Evolutionary conservation across 306 rosid genomes (phyloP).

Genomic region (Arachis hypogaea): DNA sequence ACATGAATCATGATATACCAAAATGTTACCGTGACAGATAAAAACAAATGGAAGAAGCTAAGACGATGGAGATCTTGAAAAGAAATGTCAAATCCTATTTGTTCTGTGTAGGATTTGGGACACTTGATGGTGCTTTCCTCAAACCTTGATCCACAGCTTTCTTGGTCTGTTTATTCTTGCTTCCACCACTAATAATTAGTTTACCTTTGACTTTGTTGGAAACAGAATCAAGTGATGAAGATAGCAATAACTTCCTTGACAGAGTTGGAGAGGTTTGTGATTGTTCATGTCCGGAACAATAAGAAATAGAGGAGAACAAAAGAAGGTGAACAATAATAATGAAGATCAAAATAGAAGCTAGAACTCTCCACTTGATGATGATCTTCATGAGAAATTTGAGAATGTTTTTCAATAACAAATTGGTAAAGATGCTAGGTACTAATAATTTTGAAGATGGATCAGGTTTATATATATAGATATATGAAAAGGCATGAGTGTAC

Average conservation of each 20-base stretch:
- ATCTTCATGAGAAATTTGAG: conserved; percentile 45
- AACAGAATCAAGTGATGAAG: conserved; percentile 39
- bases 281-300: conserved; percentile 36
- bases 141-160: conserved; percentile 58
- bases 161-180: conserved; percentile 45
- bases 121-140: conserved; percentile 51
- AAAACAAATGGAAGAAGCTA: not conserved
- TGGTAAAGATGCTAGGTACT: conserved; percentile 22
- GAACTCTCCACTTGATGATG: conserved; percentile 34
- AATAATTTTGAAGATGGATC: conserved; percentile 38
- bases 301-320: conserved; percentile 35
- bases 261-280: conserved; percentile 22
- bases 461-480: conserved; percentile 30
- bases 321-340: conserved; percentile 40
- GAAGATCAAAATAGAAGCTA: conserved; percentile 46
- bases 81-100: conserved; percentile 37
- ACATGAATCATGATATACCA: too few species aligned
- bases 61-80: not conserved
- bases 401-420: conserved; percentile 29
- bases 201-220: conserved; percentile 16
- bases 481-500: conserved; percentile 35
- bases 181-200: conserved; percentile 12
- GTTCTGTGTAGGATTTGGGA: conserved; percentile 60
- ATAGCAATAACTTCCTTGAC: conserved; percentile 50
- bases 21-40: too few species aligned